Evolutionary conservation across 2,329 filamentous ascomycete genomes (phyloP), one percentile per base, ranked within the genome.

Genomic region (Monosporascus cannonballus): DNA sequence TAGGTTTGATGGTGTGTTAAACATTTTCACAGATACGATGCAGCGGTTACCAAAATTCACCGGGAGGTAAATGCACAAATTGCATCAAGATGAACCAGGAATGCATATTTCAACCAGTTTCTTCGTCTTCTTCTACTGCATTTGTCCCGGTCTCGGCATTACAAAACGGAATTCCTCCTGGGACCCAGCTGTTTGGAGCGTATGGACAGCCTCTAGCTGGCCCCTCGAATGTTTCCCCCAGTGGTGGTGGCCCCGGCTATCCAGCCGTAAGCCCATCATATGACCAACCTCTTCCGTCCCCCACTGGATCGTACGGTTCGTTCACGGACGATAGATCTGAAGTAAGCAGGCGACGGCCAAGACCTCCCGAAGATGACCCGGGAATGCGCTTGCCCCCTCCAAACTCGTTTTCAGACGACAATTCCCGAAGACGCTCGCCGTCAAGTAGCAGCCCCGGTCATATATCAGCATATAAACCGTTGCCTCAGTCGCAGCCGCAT

Each of bases 1-100:
- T 8, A 25, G 8, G 2, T 8, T 6, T 44, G 25, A 27, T 46
- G 24, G 30, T 34, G n/a, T 46, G 18, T 46, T 46, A 69, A 57
- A 71, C 54, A 39, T 41, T 38, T 44, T 22, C 41, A 18, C 54
- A 83, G 80, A 84, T 84, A 57, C 78, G 80, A 38, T 84, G 80
- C 69, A 83, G 79, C 55, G 80, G 80, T 27, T 83, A 83, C 56
- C 76, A 80, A 54, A 81, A 79, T 56, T 79, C 78, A 0, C 76
- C 77, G 0, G 80, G 80, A 20, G 80, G 80, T 11, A 81, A 83
- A 57, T 84, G 80, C 58, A 76, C 79, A 51, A 84, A 83, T 59
- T 84, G 80, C 60, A 78, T 80, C 39, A 79, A 81, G 56, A 81
- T 83, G 69, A 80, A 80, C 48, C 81, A 83, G 59, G 80, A 84